Percentiles rank a stretch among this genome's conserved stretches.
These are phyloP conservation scores for Rhizoctonia solani DNA, from an alignment of 1,284 basidiomycete species.

Conservation along the genomic window DNA sequence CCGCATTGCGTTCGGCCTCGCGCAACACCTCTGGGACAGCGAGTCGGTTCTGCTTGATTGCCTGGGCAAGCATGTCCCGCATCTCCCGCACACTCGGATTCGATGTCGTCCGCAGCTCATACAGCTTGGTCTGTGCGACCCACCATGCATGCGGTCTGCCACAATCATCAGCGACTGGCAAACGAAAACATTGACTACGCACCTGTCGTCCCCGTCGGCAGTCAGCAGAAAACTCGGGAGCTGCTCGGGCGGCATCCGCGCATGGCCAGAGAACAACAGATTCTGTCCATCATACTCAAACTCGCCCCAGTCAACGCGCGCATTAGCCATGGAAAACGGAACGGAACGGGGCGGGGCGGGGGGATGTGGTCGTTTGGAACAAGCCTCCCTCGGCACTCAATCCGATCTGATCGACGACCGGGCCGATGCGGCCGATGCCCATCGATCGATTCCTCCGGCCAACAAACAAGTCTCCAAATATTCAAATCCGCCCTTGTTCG, in stretches of 20 bases:
- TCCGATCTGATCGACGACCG: too few species aligned
- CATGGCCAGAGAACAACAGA: slow-evolving; percentile 10
- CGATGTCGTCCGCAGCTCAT: slow-evolving; percentile 20
- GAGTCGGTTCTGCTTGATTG: slow-evolving; percentile 15
- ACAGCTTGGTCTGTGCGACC: slow-evolving; percentile 25
- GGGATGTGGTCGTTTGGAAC: too few species aligned
- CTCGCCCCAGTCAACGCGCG: slow-evolving; percentile 29
- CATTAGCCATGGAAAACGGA: too few species aligned
- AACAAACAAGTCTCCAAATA: too few species aligned
- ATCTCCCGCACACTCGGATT: slow-evolving; percentile 20
- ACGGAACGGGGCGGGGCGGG: too few species aligned
- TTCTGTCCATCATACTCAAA: slow-evolving; percentile 29
- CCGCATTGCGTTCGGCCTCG: slow-evolving; percentile 27
- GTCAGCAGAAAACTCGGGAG: slow-evolving; percentile 24
- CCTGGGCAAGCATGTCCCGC: slow-evolving; percentile 26
- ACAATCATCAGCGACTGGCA: background rate
- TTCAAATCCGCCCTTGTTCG: too few species aligned
- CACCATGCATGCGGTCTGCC: slow-evolving; percentile 24
- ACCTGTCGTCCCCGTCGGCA: slow-evolving; percentile 32
- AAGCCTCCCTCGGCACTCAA: too few species aligned
- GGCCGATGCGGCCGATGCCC: too few species aligned
- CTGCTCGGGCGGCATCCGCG: slow-evolving; percentile 30
- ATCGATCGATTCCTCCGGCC: too few species aligned
- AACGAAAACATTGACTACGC: background rate
- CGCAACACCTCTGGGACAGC: slow-evolving; percentile 13